Base-by-base conservation (phyloP, 306 rosid genomes). In the Lathyrus aphaca region DNA sequence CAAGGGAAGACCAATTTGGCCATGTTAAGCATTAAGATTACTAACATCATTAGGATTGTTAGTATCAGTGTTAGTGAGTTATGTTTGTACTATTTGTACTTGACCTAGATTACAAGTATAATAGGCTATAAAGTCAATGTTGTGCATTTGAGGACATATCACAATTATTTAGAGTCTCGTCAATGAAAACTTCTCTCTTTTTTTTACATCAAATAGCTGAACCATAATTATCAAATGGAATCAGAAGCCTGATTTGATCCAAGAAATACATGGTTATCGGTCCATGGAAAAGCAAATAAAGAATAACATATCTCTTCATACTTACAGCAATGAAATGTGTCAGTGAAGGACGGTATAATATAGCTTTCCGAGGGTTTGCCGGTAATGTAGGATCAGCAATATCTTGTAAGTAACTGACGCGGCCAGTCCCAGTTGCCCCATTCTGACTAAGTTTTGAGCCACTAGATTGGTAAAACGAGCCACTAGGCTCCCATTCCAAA, bases 401-500 rank as follows among this genome's bases (percentile, higher is more conserved):
- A 77, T 94, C 96, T 59, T 90, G 98, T 40, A 84, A 66, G 84
- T 74, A 81, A 81, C 86, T 88, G 66, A 70, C 81, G 72, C 94
- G 90, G 74, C 83, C 78, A 44, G 85, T 38, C 66, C 80, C 92
- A 15, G 87, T 64, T 32, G 83, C 73, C 63, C 95, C 97, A 78
- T 85, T 87, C 74, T 81, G 98, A 74, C 85, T 25, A 74, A 61
- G 85, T 75, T 86, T 94, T 60, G 83, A 68, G 55, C 74, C 56
- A 67, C 70, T 81, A 45, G 91, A 68, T 77, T 86, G 92, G 84
- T 84, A 90, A 77, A 94, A 88, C 19, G 88, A 87, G 62, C 98
- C 98, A 81, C 95, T 85, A 38, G 97, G 96, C 72, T 94, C 98
- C 98, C 97, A 94, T 83, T 94, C 98, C 87, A 90, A 69, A 85